Evolutionary conservation across 169 alveolate genomes (phyloP), one percentile per base, ranked within the genome.

Genomic region (Theileria orientalis): DNA sequence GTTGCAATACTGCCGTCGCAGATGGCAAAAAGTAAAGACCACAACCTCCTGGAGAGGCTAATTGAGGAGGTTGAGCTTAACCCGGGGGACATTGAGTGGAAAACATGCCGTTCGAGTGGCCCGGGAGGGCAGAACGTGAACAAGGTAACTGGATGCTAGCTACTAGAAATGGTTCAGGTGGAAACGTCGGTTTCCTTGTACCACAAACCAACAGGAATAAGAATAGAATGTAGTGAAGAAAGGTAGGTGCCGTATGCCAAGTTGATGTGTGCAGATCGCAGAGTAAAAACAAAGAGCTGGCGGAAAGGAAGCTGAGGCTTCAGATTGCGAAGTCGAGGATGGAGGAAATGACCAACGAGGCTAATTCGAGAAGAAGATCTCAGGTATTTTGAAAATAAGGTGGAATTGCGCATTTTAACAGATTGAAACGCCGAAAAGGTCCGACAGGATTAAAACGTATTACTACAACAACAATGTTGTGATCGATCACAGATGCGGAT

Each of bases 61-160:
- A 11, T 73, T 11, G 44, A 56, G 42, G 49, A 54, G 16, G 63
- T 82, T 8, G 84, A 68, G 63, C 60, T 89, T 29, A 77, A 89
- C 60, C 87, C 85, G 23, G 73, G 76, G 33, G 92, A 89, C 52
- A 59, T 89, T 30, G 88, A 67, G 63, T 71, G 90, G 84, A 84
- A 73, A 46, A 89, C 93, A n/a, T 89, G 90, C 69, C 56, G 93
- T 14, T 76, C 93, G 0, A 83, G 92, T 52, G 90, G 90, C 42
- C 90, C 93, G 0, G 93, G 93, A 1, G 93, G 93, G 16, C 93
- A 89, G 62, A 89, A 89, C 69, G 93, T 89, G 29, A 89, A 89
- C 64, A 89, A 89, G 86, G 93, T 89, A 52, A 1, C 49, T n/a
- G 47, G 46, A 1, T 25, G 3, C 40, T 1, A 8, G 3, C 3